phyloP scores from a whole-genome alignment of 805 yeast species.

The Dipodascopsis tothii region DNA sequence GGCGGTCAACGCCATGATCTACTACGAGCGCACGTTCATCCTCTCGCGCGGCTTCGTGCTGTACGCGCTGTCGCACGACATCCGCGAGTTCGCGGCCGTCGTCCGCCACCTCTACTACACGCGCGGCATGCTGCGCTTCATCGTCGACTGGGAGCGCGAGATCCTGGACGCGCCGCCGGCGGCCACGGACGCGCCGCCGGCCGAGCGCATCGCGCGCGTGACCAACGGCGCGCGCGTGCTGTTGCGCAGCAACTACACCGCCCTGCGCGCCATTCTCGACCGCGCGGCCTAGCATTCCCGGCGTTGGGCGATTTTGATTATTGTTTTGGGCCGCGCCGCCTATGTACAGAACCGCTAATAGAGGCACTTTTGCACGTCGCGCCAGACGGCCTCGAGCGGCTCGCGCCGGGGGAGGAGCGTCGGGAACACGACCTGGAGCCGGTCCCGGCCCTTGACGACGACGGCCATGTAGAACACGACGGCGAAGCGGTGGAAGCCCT shows the following conservation, averaged over 20 bases:
- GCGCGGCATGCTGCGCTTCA: conserved; percentile 1
- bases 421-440: conserved; percentile 22
- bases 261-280: conserved; percentile 2
- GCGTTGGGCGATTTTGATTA: neutral
- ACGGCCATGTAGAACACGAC: conserved; percentile 44
- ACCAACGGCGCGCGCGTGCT: conserved; percentile 16
- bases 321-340: neutral
- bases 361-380: conserved; percentile 13
- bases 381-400: conserved; percentile 18
- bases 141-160: conserved; percentile 15
- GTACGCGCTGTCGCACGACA: conserved; percentile 10
- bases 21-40: conserved; percentile 19
- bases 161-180: conserved; percentile 8
- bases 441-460: conserved; percentile 31
- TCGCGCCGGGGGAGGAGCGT: conserved; percentile 11
- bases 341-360: no score
- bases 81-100: conserved; percentile 12
- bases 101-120: conserved; percentile 8
- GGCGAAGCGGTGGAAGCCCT: conserved; percentile 45
- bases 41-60: conserved; percentile 19
- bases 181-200: neutral
- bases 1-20: conserved; percentile 14
- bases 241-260: conserved; percentile 7
- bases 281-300: neutral
- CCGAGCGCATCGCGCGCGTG: conserved; percentile 7